A percentile compares a stretch with the other conserved stretches of the same genome.
These are phyloP conservation scores for Pilobolus umbonatus DNA, from an alignment of 192 early-diverging fungal species.

Conservation along the genomic window DNA sequence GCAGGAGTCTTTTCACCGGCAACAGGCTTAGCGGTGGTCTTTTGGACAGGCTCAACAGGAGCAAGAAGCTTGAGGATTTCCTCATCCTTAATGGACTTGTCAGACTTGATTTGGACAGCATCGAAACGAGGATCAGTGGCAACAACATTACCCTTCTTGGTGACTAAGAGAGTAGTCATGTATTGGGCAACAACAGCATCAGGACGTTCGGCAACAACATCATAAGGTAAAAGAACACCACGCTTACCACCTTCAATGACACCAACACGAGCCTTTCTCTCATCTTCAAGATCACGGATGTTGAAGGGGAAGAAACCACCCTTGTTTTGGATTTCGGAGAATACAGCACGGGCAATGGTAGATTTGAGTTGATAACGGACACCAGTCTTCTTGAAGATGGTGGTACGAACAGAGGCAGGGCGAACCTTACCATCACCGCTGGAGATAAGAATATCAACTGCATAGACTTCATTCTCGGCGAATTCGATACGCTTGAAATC, in stretches of 20 bases:
- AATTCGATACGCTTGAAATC: conserved; percentile 66
- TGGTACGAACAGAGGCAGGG: conserved; percentile 69
- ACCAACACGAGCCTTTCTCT: conserved; percentile 89
- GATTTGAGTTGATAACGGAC: conserved; percentile 83
- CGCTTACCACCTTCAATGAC: conserved; percentile 85
- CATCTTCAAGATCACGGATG: conserved; percentile 80
- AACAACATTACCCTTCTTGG: conserved; percentile 80
- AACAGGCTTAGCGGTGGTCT: no score
- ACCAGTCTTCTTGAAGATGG: conserved; percentile 86
- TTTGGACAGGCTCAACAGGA: conserved; percentile 41
- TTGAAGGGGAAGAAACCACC: conserved; percentile 89
- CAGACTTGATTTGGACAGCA: conserved; percentile 70
- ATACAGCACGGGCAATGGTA: conserved; percentile 70
- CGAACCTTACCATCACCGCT: conserved; percentile 85
- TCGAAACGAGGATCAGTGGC: conserved; percentile 79
- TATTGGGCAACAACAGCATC: conserved; percentile 78
- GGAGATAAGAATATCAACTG: conserved; percentile 84
- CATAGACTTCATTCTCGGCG: conserved; percentile 88
- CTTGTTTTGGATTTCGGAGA: conserved; percentile 69
- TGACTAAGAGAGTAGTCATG: conserved; percentile 88
- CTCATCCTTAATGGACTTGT: conserved; percentile 81
- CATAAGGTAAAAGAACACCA: conserved; percentile 74
- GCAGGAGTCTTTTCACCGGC: no score
- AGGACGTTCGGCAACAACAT: conserved; percentile 81
- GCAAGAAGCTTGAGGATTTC: conserved; percentile 72